phyloP scores from a whole-genome alignment of 345 rosid species.

The Excoecaria cochinchinensis region DNA sequence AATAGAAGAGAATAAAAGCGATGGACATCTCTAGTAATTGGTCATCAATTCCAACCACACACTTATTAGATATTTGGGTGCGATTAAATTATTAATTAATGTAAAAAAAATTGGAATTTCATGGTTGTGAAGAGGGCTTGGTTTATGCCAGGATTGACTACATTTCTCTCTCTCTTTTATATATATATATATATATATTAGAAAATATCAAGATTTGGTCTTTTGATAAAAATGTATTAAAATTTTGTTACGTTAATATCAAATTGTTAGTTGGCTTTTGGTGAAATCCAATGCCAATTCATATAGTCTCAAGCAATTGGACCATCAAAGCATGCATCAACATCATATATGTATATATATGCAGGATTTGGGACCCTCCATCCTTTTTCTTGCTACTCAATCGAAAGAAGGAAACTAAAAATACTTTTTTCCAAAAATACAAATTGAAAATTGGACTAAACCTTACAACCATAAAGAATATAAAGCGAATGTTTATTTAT shows the following conservation, averaged over 20 bases:
- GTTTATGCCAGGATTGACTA: too few species aligned
- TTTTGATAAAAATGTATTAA: too few species aligned
- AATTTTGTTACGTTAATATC: too few species aligned
- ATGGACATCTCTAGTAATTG: neutral
- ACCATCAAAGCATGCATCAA: too few species aligned
- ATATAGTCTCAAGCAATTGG: too few species aligned
- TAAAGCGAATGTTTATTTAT: neutral
- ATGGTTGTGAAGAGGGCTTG: neutral
- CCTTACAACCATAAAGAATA: constrained; percentile 5
- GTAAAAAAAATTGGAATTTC: neutral
- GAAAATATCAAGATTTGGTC: too few species aligned
- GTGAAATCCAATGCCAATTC: too few species aligned
- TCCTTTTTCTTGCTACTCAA: neutral
- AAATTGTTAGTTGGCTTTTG: too few species aligned
- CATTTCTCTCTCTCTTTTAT: too few species aligned
- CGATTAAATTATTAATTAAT: neutral
- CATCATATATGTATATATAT: too few species aligned
- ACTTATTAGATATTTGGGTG: neutral
- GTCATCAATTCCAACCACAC: neutral
- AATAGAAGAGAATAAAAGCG: neutral
- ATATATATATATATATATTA: too few species aligned
- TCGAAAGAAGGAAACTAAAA: neutral
- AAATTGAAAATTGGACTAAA: constrained; percentile 3
- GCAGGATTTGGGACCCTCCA: neutral
- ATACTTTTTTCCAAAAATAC: neutral